phyloP scores from a whole-genome alignment of 306 rosid genomes.

The Adenanthera pavonina region DNA sequence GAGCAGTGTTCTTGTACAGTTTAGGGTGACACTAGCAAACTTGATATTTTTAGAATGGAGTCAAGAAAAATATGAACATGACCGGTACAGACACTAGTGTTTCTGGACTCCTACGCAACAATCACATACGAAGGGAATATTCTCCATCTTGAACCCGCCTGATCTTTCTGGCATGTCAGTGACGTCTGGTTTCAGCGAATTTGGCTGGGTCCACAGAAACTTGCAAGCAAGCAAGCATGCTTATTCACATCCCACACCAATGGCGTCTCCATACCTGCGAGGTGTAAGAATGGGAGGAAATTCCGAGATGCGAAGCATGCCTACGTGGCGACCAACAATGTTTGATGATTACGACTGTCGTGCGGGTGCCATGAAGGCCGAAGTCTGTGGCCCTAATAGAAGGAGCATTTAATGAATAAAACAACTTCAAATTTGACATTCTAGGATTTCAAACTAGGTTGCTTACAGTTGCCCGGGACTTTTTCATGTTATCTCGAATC shows the following conservation, averaged over 20 bases:
- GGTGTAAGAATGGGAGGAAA: conserved; percentile 57
- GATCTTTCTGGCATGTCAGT: not conserved
- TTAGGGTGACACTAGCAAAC: not conserved
- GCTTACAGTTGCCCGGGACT: not conserved
- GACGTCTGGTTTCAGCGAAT: conserved; percentile 22
- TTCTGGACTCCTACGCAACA: not conserved
- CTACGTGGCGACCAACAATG: conserved; percentile 44
- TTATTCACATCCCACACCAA: conserved; percentile 40
- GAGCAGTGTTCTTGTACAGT: not conserved
- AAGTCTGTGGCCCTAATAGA: conserved; percentile 20
- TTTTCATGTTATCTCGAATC: too few relatives aligned
- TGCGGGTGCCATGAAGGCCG: not conserved
- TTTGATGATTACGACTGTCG: not conserved
- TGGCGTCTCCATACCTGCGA: conserved; percentile 12
- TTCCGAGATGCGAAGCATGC: conserved; percentile 58
- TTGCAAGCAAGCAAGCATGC: not conserved
- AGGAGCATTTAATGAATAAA: not conserved
- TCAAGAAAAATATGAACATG: not conserved
- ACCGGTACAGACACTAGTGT: not conserved
- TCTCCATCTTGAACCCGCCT: conserved; percentile 41
- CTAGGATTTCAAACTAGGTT: not conserved
- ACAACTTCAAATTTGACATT: not conserved
- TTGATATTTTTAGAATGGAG: not conserved
- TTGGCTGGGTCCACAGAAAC: conserved; percentile 26
- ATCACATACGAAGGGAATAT: conserved; percentile 38